Evolutionary conservation across 2,329 filamentous ascomycete genomes (phyloP).

Genomic region (Talaromyces sp.): DNA sequence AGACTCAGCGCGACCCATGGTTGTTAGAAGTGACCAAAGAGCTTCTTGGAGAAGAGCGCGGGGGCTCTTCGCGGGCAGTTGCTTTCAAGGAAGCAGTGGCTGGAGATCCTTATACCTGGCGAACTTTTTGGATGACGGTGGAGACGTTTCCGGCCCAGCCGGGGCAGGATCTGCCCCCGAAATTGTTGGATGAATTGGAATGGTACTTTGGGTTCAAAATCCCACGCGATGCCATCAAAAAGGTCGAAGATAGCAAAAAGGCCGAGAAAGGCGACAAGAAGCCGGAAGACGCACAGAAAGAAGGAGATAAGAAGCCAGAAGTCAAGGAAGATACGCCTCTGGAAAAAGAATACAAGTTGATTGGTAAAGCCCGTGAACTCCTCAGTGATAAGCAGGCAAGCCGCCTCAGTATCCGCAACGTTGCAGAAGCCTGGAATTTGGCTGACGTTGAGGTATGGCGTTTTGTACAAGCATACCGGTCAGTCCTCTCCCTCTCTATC

Average conservation of each 20-base stretch:
- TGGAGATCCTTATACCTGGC: slow-evolving; percentile 57
- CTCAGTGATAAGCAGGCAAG: slow-evolving; percentile 36
- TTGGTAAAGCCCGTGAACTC: slow-evolving; percentile 47
- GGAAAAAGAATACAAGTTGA: slow-evolving; percentile 42
- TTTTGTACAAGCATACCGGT: slow-evolving; percentile 57
- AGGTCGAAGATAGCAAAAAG: slow-evolving; percentile 8
- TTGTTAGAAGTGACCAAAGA: slow-evolving; percentile 66
- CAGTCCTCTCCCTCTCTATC: slow-evolving; percentile 13
- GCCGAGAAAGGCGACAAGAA: slow-evolving; percentile 17
- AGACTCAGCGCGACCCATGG: slow-evolving; percentile 74
- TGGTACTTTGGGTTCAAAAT: slow-evolving; percentile 88
- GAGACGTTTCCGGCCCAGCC: slow-evolving; percentile 49
- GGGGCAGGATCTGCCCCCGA: slow-evolving; percentile 51
- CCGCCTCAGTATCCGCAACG: slow-evolving; percentile 37
- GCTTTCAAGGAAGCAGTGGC: slow-evolving; percentile 79
- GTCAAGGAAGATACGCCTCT: slow-evolving; percentile 15
- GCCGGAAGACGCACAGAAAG: slow-evolving; percentile 14
- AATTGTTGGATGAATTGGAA: slow-evolving; percentile 61
- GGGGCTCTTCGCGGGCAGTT: slow-evolving; percentile 62
- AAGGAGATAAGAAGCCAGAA: slow-evolving; percentile 34
- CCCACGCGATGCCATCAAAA: slow-evolving; percentile 48
- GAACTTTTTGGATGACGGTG: slow-evolving; percentile 78
- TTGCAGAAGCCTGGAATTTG: slow-evolving; percentile 53
- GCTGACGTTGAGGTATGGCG: slow-evolving; percentile 62
- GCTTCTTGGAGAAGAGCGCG: slow-evolving; percentile 60